Conservation (phyloP, 2,329 filamentous ascomycete species). For the Scedosporium apiospermum region DNA sequence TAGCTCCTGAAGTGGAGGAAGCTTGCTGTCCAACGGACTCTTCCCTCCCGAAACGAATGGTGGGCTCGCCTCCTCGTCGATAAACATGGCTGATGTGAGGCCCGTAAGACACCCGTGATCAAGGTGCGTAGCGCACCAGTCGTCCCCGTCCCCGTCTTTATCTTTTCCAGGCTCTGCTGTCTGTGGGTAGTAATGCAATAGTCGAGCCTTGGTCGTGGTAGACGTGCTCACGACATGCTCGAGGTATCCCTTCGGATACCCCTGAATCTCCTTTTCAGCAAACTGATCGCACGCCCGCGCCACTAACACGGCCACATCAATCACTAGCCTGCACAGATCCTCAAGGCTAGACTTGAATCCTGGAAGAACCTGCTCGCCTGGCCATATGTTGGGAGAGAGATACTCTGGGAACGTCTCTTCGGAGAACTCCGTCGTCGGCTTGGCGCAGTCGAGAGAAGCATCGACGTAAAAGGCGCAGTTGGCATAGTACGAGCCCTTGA, state of each 20-base stretch:
- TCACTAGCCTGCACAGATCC: constrained; percentile 71
- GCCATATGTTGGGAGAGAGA: constrained; percentile 86
- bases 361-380: constrained; percentile 55
- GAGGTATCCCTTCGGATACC: constrained; percentile 69
- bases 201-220: constrained; percentile 78
- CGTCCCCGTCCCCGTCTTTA: constrained; percentile 51
- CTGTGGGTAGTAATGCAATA: constrained; percentile 87
- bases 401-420: constrained; percentile 71
- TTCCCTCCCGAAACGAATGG: constrained; percentile 22
- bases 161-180: constrained; percentile 21
- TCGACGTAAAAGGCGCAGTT: constrained; percentile 73
- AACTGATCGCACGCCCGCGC: constrained; percentile 85
- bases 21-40: constrained; percentile 14
- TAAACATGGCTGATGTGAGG: constrained; percentile 90
- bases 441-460: constrained; percentile 49
- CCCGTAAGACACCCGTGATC: constrained; percentile 93
- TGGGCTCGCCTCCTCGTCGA: constrained; percentile 57
- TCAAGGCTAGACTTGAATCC: constrained; percentile 68
- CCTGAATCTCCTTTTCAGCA: constrained; percentile 67
- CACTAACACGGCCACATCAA: constrained; percentile 81
- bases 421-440: constrained; percentile 48
- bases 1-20: constrained; percentile 58
- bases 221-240: constrained; percentile 81
- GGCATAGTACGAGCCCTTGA: constrained; percentile 78
- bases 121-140: constrained; percentile 88